A percentile compares a stretch with the other conserved stretches of the same genome.
Conservation (phyloP, 768 basidiomycete genomes). For the Lentinula raphanica region DNA sequence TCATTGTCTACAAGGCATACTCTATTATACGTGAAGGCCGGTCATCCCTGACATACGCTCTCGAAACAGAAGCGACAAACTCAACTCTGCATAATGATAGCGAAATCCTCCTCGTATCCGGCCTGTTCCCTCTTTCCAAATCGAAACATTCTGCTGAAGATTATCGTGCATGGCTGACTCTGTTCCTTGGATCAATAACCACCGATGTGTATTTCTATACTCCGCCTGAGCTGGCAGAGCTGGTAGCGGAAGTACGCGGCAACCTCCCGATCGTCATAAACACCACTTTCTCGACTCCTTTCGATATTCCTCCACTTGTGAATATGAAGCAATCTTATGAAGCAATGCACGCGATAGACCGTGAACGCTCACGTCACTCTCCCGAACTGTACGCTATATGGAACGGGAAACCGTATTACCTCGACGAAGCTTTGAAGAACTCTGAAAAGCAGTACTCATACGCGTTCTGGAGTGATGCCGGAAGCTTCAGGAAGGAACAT, state of each 20-base stretch:
- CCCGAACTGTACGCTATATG: conserved; percentile 51
- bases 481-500: conserved; percentile 43
- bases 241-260: conserved; percentile 27
- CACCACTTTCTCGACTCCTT: conserved; percentile 40
- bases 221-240: conserved; percentile 30
- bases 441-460: conserved; percentile 38
- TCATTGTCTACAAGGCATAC: background rate
- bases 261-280: conserved; percentile 35
- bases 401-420: conserved; percentile 50
- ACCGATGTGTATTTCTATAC: conserved; percentile 55
- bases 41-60: background rate
- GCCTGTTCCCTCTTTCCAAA: conserved; percentile 45
- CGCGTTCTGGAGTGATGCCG: conserved; percentile 57
- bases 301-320: conserved; percentile 41
- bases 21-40: background rate
- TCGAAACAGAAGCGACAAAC: background rate
- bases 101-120: conserved; percentile 46
- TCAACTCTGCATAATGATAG: background rate
- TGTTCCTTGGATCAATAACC: conserved; percentile 38
- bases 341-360: conserved; percentile 39
- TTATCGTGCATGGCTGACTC: conserved; percentile 38
- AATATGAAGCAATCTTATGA: conserved; percentile 29
- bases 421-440: conserved; percentile 35
- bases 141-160: conserved; percentile 45
- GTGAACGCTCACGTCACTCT: conserved; percentile 36